phyloP scores from a whole-genome alignment of 768 basidiomycete genomes.

The Collybia sp. region DNA sequence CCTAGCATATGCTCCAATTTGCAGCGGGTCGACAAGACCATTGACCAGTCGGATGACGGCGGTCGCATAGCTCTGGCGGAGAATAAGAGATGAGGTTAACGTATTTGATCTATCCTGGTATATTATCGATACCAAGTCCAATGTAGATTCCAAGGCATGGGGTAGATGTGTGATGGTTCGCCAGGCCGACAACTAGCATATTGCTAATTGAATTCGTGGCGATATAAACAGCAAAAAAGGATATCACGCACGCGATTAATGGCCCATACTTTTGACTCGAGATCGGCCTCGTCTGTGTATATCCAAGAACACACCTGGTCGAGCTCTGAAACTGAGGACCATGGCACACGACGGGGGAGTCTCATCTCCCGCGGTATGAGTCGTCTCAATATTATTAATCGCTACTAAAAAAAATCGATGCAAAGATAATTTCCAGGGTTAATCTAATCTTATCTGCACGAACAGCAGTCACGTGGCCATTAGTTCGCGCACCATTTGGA shows the following conservation, averaged over 20 bases:
- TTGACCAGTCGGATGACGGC: constrained; percentile 90
- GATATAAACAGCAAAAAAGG: not conserved
- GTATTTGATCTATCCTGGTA: constrained; percentile 41
- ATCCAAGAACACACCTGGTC: constrained; percentile 77
- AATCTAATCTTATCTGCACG: constrained; percentile 13
- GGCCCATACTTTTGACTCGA: constrained; percentile 50
- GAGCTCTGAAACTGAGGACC: constrained; percentile 64
- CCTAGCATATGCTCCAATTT: constrained; percentile 83
- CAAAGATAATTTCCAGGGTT: constrained; percentile 1
- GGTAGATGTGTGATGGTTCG: constrained; percentile 70
- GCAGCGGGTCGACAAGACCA: constrained; percentile 91
- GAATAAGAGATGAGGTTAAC: constrained; percentile 34
- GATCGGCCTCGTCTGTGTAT: constrained; percentile 58
- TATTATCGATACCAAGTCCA: constrained; percentile 58
- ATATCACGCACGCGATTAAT: constrained; percentile 54
- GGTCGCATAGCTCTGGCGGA: constrained; percentile 77
- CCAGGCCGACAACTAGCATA: constrained; percentile 71
- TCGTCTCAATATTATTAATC: too few species aligned
- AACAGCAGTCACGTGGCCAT: constrained; percentile 7
- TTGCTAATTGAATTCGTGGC: constrained; percentile 5
- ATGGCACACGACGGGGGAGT: constrained; percentile 78
- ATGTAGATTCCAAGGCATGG: constrained; percentile 72
- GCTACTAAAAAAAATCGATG: constrained; percentile 6
- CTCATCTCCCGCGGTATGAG: too few species aligned
- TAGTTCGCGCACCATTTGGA: too few species aligned